phyloP scores from a whole-genome alignment of 345 rosid species.

The Aquilaria malaccensis region DNA sequence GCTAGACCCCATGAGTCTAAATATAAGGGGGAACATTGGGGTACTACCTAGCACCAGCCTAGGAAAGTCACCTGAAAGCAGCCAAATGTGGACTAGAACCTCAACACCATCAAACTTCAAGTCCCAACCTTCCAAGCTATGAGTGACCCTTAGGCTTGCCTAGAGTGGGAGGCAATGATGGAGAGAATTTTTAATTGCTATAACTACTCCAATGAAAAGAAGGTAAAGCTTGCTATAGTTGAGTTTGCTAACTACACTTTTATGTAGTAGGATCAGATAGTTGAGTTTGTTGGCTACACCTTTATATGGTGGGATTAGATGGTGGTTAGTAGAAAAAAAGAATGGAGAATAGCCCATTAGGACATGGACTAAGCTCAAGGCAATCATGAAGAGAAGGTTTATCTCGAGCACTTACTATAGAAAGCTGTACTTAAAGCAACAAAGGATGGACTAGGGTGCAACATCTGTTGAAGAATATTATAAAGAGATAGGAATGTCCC shows the following conservation, averaged over 20 bases:
- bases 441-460: too few species aligned
- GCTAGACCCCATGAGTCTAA: too few species aligned
- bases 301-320: constrained; percentile 5
- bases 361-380: neutral
- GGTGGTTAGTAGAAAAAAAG: neutral
- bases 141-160: neutral
- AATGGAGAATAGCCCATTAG: neutral
- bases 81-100: neutral
- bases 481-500: neutral
- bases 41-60: too few species aligned
- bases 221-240: neutral
- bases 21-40: too few species aligned
- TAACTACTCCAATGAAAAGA: neutral
- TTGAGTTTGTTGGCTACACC: neutral
- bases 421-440: neutral
- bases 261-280: too few species aligned
- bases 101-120: constrained; percentile 10
- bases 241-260: constrained; percentile 2
- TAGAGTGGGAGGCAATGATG: neutral
- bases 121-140: neutral
- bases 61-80: too few species aligned
- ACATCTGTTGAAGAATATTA: neutral
- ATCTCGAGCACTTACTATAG: neutral
- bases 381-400: neutral
- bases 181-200: constrained; percentile 6